Evolutionary conservation across 768 basidiomycete genomes (phyloP).

Genomic region (Pleurotus giganteus): DNA sequence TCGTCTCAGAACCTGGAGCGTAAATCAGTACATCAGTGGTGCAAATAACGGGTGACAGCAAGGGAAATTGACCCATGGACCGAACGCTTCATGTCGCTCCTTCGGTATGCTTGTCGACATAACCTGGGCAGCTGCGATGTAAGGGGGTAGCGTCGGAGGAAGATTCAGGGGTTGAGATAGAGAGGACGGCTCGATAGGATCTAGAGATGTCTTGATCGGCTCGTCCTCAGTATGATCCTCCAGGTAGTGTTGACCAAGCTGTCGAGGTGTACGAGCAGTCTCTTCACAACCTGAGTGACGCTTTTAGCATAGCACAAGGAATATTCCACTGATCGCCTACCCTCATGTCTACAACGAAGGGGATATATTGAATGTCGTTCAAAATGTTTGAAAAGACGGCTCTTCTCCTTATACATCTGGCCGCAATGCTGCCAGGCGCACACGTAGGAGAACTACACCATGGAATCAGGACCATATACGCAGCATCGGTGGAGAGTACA

Average conservation of each 20-base stretch:
- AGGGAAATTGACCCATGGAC: slow-evolving; percentile 47
- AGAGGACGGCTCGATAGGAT: slow-evolving; percentile 30
- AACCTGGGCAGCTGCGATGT: slow-evolving; percentile 45
- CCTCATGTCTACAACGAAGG: slow-evolving; percentile 48
- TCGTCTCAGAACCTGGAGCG: slow-evolving; percentile 21
- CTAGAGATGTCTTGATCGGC: slow-evolving; percentile 31
- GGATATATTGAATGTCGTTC: slow-evolving; percentile 46
- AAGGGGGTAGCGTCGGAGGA: slow-evolving; percentile 47
- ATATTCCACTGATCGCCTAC: slow-evolving; percentile 33
- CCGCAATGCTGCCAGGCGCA: slow-evolving; percentile 62
- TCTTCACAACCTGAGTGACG: slow-evolving; percentile 48
- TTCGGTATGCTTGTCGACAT: slow-evolving; percentile 43
- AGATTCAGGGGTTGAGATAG: slow-evolving; percentile 31
- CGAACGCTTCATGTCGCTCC: slow-evolving; percentile 49
- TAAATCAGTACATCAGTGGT: slow-evolving; percentile 6
- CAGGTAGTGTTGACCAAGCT: slow-evolving; percentile 50
- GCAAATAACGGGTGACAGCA: neutral
- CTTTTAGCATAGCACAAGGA: neutral
- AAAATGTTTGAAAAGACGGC: slow-evolving; percentile 46
- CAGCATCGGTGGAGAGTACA: slow-evolving; percentile 5
- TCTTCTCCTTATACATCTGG: slow-evolving; percentile 33
- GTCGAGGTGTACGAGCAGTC: slow-evolving; percentile 41
- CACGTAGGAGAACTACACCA: slow-evolving; percentile 31
- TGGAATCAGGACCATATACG: slow-evolving; percentile 11
- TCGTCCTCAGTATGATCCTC: slow-evolving; percentile 32